Evolutionary conservation across 768 basidiomycete genomes (phyloP).

Genomic region (Albatrellus ellisii): DNA sequence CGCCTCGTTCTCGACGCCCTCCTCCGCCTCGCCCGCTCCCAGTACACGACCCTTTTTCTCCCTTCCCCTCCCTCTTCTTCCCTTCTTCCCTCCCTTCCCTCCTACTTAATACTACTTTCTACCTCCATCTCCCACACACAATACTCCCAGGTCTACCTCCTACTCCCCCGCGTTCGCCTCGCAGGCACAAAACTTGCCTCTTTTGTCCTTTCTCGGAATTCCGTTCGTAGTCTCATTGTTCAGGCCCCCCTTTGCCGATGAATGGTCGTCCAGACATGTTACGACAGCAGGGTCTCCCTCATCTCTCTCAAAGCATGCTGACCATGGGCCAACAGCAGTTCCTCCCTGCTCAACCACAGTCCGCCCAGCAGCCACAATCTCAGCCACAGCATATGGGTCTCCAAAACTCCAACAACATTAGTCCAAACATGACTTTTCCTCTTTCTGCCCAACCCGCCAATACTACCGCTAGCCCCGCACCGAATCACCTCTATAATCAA

Average conservation of each 20-base stretch:
- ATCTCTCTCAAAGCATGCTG: constrained; percentile 26
- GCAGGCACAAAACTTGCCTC: too few species aligned
- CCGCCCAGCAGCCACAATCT: constrained; percentile 23
- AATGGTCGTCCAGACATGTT: constrained; percentile 40
- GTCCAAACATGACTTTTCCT: constrained; percentile 1
- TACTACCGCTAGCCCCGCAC: constrained; percentile 4
- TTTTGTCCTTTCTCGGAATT: too few species aligned
- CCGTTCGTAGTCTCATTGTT: too few species aligned
- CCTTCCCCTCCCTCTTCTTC: constrained; percentile 11
- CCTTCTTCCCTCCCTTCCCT: constrained; percentile 8
- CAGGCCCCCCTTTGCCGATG: too few species aligned
- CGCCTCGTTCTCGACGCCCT: constrained; percentile 15
- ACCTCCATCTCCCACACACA: constrained; percentile 5
- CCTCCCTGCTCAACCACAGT: constrained; percentile 25
- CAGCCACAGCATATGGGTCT: constrained; percentile 27
- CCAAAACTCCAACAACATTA: constrained; percentile 16
- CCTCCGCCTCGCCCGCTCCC: constrained; percentile 10
- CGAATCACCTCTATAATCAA: not conserved
- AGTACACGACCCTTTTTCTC: constrained; percentile 5
- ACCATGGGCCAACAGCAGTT: constrained; percentile 23
- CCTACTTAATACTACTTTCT: constrained; percentile 4
- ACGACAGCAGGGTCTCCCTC: constrained; percentile 29
- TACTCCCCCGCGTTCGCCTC: too few species aligned
- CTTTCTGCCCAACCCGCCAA: constrained; percentile 11
- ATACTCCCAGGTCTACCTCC: too few species aligned